These are phyloP conservation scores for Fusarium sororula DNA, from an alignment of 2,329 filamentous ascomycete species.

Conservation along the genomic window DNA sequence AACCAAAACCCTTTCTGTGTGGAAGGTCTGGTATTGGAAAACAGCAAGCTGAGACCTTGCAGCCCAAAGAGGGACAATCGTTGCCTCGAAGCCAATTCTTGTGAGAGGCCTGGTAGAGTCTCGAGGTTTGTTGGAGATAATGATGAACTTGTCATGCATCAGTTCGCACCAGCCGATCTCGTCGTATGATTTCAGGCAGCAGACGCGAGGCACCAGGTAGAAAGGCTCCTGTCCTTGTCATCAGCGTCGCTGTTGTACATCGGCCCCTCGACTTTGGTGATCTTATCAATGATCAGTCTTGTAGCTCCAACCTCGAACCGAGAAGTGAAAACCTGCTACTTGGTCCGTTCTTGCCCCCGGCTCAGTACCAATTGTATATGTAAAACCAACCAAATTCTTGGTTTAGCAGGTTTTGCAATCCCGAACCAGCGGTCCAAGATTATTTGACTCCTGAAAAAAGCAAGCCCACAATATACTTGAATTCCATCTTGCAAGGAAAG, in stretches of 20 bases:
- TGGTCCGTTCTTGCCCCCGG: rapidly evolving
- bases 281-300: not conserved
- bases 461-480: not conserved
- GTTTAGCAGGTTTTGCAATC: not conserved
- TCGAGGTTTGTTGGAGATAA: not conserved
- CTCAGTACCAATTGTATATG: not conserved
- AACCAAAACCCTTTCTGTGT: not conserved
- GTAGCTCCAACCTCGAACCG: not conserved
- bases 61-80: not conserved
- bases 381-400: not conserved
- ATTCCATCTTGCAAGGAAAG: not conserved
- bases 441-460: not conserved
- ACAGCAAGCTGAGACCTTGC: not conserved
- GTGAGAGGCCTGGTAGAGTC: not conserved
- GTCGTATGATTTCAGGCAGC: not conserved
- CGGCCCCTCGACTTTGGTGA: not conserved
- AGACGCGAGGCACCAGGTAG: not conserved
- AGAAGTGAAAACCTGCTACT: not conserved
- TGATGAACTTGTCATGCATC: not conserved
- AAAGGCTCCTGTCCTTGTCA: not conserved
- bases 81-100: not conserved
- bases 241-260: not conserved
- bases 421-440: not conserved
- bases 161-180: not conserved
- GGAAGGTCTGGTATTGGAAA: not conserved